phyloP scores from a whole-genome alignment of 352 stramenopile genomes.

The Pythium coloratum region DNA sequence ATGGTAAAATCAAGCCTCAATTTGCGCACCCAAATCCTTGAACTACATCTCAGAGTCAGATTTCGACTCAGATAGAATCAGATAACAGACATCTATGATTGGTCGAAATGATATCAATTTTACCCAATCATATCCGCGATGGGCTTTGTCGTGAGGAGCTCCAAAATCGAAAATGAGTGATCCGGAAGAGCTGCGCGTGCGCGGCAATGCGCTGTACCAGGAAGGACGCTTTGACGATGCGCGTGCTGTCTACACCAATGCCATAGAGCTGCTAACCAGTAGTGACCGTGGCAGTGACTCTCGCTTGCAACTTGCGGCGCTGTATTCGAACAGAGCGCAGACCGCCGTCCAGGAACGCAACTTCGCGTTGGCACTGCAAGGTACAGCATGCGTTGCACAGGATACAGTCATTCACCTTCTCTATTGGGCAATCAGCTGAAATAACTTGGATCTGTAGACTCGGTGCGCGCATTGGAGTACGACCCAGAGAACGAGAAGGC shows the following conservation, averaged over 20 bases:
- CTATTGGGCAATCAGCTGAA: background rate
- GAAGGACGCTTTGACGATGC: slow-evolving; percentile 61
- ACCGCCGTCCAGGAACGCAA: slow-evolving; percentile 72
- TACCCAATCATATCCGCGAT: background rate
- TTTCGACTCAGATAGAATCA: background rate
- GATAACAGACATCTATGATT: background rate
- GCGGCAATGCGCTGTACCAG: slow-evolving; percentile 55
- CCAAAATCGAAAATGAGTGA: slow-evolving; percentile 14
- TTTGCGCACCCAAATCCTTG: too few species aligned
- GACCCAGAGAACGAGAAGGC: slow-evolving; percentile 71
- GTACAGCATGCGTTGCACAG: slow-evolving; percentile 21
- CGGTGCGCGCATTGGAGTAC: slow-evolving; percentile 48
- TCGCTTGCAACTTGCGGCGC: slow-evolving; percentile 28
- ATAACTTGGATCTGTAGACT: slow-evolving; percentile 33
- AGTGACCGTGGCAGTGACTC: background rate
- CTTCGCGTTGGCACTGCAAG: slow-evolving; percentile 59
- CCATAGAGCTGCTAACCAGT: slow-evolving; percentile 30
- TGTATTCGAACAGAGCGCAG: slow-evolving; percentile 69
- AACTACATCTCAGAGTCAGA: background rate
- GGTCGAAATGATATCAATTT: background rate
- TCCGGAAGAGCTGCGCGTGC: slow-evolving; percentile 37
- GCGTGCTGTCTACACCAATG: slow-evolving; percentile 47
- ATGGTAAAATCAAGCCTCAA: too few species aligned
- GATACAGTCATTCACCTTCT: background rate
- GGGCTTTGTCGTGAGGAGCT: background rate